Evolutionary conservation across 768 basidiomycete species (phyloP), one percentile per base, ranked within the genome.

Genomic region (Kwoniella shandongensis): DNA sequence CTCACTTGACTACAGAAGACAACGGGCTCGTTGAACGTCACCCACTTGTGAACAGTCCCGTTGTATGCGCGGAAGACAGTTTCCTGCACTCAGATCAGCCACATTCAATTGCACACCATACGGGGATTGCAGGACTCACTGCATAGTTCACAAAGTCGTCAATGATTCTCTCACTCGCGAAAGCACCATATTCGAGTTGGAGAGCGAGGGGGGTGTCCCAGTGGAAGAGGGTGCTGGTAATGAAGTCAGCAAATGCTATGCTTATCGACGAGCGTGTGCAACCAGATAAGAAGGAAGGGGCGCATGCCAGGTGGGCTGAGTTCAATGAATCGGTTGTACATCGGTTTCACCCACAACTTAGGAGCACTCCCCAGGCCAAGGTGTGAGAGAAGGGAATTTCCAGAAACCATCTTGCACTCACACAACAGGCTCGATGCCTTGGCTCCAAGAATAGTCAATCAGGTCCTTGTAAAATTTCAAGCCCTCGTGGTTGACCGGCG

Each of bases 401-500:
- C 13, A 12, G 4, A 17, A 45, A n/a, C n/a, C n/a, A n/a, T n/a
- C n/a, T n/a, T n/a, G 12, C 29, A 26, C 53, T 54, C 22, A 54
- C 53, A 74, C 80, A 4, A 83, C 81, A 40, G 59, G 59, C 30
- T 60, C 52, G 18, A 60, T 45, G 20, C 59, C 59, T 29, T 54
- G 52, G 1, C 39, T 23, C 54, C 48, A 48, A 13, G 48, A 46
- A 25, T 55, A 55, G 2, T 45, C 44, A 23, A 55, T 81, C 20
- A 82, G 79, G 80, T 58, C 30, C 39, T 49, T 39, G 38, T 50
- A 63, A 63, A 80, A 80, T 27, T 80, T 54, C 36, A 84, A 62
- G 0, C 77, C 83, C 45, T 73, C 76, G 54, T 82, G 75, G 56
- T 82, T 83, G 15, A 83, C 73, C 0, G 82, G 83, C 12, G 81